Percentiles rank a stretch among this genome's conserved stretches.
Evolutionary conservation across 768 basidiomycete species (phyloP).

Genomic region (Podaxis sp.): DNA sequence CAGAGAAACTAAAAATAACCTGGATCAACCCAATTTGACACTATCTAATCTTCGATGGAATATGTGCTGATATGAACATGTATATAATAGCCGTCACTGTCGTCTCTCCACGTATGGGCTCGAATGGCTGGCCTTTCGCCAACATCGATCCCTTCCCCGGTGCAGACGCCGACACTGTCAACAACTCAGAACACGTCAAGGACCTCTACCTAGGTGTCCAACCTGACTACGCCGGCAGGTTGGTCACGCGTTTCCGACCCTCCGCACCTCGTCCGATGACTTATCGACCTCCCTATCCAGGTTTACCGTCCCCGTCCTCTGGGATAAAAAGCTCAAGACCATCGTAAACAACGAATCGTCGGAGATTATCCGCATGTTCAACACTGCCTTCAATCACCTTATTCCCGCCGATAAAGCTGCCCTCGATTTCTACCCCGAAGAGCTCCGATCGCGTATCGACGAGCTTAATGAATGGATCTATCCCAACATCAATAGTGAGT

Average conservation of each 20-base stretch:
- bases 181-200: slow-evolving; percentile 64
- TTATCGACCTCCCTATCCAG: slow-evolving; percentile 24
- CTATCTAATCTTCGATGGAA: neutral
- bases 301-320: slow-evolving; percentile 87
- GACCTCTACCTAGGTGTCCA: slow-evolving; percentile 82
- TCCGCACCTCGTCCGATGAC: neutral
- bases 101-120: slow-evolving; percentile 85
- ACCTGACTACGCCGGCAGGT: slow-evolving; percentile 70
- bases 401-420: slow-evolving; percentile 60
- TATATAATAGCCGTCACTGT: slow-evolving; percentile 57
- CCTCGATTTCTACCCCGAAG: slow-evolving; percentile 76
- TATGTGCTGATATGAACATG: slow-evolving; percentile 7
- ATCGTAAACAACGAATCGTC: slow-evolving; percentile 96
- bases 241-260: slow-evolving; percentile 10
- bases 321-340: slow-evolving; percentile 84
- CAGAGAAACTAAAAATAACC: neutral
- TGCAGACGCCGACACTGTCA: slow-evolving; percentile 72
- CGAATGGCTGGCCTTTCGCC: slow-evolving; percentile 85
- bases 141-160: slow-evolving; percentile 62
- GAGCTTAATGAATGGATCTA: slow-evolving; percentile 84
- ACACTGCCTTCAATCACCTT: slow-evolving; percentile 75
- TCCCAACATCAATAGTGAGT: slow-evolving; percentile 75
- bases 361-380: slow-evolving; percentile 94
- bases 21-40: no score
- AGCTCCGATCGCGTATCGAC: slow-evolving; percentile 74